A percentile compares a stretch with the other conserved stretches of the same genome.
Evolutionary conservation across 257 asterid genomes (phyloP).

Genomic region (Solanum ossicruentum): DNA sequence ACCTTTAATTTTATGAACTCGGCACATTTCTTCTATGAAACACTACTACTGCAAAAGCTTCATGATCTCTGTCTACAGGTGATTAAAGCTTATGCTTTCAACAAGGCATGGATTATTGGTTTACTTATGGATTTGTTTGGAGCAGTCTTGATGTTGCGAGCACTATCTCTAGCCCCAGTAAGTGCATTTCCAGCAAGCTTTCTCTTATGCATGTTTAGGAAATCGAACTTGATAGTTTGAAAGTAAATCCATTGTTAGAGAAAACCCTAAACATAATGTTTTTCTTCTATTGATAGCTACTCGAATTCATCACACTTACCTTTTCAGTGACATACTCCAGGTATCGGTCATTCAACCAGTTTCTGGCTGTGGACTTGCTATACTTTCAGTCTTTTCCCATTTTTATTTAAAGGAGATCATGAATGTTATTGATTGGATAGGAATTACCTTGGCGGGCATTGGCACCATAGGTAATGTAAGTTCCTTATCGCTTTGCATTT

Average conservation of each 20-base stretch:
- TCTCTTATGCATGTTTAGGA: not conserved
- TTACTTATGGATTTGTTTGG: constrained; percentile 93
- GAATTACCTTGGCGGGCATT: constrained; percentile 78
- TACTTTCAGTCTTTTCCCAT: constrained; percentile 93
- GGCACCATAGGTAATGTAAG: constrained; percentile 93
- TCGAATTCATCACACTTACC: not conserved
- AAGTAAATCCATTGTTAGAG: not conserved
- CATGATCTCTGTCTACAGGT: constrained; percentile 36
- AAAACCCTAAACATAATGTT: not conserved
- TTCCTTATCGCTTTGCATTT: not conserved
- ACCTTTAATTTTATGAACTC: not conserved
- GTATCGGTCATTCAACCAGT: constrained; percentile 97
- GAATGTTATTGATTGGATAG: constrained; percentile 96
- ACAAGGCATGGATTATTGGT: constrained; percentile 74
- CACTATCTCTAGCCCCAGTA: constrained; percentile 96
- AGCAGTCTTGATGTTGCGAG: constrained; percentile 84
- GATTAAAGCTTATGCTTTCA: constrained; percentile 81
- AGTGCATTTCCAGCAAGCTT: constrained; percentile 5
- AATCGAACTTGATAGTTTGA: not conserved
- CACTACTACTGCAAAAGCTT: not conserved
- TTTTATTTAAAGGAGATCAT: constrained; percentile 91
- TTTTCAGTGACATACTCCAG: constrained; percentile 15
- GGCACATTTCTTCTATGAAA: not conserved
- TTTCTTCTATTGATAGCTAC: not conserved
- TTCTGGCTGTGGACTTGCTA: constrained; percentile 98